Evolutionary conservation across 2,329 filamentous ascomycete species (phyloP).

Genomic region (Thielaviopsis populi): DNA sequence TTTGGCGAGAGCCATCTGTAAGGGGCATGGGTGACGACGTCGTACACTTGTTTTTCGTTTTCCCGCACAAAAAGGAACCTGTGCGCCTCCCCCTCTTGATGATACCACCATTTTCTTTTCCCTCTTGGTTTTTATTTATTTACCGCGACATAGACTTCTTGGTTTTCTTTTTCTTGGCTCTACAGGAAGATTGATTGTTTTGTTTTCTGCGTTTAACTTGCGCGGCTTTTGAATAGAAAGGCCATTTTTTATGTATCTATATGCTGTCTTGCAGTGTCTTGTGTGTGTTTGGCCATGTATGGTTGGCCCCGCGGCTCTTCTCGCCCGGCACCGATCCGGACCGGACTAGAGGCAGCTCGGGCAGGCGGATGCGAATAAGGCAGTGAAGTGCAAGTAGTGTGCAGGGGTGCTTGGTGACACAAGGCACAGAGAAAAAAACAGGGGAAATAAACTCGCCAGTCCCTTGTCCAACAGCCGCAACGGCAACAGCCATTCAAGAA

Average conservation of each 20-base stretch:
- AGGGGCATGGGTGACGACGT: background rate
- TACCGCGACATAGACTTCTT: constrained; percentile 2
- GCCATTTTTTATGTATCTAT: background rate
- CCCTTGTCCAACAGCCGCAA: no score
- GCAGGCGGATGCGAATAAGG: no score
- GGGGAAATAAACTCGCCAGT: no score
- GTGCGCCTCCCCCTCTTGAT: constrained; percentile 8
- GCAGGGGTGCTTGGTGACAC: no score
- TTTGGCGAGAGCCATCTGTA: constrained; percentile 27
- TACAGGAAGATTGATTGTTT: constrained; percentile 1
- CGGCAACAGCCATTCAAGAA: no score
- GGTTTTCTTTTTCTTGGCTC: constrained; percentile 6
- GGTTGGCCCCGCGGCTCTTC: no score
- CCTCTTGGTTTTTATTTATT: constrained; percentile 1
- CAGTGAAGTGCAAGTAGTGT: no score
- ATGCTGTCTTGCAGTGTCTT: background rate
- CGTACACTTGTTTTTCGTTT: background rate
- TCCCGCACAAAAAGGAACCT: background rate
- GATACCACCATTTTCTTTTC: constrained; percentile 5
- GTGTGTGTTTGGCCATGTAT: no score
- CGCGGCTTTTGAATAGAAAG: background rate
- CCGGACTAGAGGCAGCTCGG: no score
- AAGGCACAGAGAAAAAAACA: no score
- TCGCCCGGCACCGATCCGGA: no score
- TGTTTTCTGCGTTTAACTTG: background rate